Evolutionary conservation across 768 basidiomycete genomes (phyloP).

Genomic region (Hygrophoropsis aurantiaca): DNA sequence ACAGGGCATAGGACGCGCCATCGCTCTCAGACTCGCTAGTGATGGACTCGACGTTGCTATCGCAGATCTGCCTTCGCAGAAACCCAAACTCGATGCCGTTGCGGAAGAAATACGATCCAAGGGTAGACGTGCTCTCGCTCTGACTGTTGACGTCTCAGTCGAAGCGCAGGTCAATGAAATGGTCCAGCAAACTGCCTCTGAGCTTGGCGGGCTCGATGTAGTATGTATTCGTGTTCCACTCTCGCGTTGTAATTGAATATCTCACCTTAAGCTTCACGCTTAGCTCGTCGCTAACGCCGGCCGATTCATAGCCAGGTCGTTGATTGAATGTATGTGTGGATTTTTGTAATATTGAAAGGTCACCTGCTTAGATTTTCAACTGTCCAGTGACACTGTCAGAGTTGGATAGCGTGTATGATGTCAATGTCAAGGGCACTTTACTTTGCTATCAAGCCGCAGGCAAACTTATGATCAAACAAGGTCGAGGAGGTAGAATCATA

Average conservation of each 20-base stretch:
- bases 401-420: slow-evolving; percentile 27
- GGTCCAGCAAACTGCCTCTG: slow-evolving; percentile 22
- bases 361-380: not conserved
- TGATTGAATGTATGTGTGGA: not conserved
- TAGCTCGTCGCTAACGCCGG: slow-evolving; percentile 8
- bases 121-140: slow-evolving; percentile 17
- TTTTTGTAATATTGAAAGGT: not conserved
- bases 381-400: slow-evolving; percentile 17
- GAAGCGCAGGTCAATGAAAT: slow-evolving; percentile 29
- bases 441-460: slow-evolving; percentile 43
- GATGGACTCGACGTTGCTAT: slow-evolving; percentile 34
- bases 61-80: slow-evolving; percentile 22
- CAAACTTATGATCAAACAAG: slow-evolving; percentile 43
- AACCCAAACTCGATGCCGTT: slow-evolving; percentile 18
- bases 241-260: not conserved
- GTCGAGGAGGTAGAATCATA: slow-evolving; percentile 41
- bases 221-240: slow-evolving; percentile 14
- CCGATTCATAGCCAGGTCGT: not conserved
- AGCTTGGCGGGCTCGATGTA: slow-evolving; percentile 29
- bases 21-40: slow-evolving; percentile 29
- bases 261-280: not conserved
- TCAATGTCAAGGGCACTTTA: slow-evolving; percentile 37
- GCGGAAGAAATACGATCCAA: slow-evolving; percentile 21
- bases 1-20: slow-evolving; percentile 32
- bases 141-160: slow-evolving; percentile 27